These are phyloP conservation scores for Agrostemma githago DNA, from an alignment of 148 eudicot species.

Conservation along the genomic window DNA sequence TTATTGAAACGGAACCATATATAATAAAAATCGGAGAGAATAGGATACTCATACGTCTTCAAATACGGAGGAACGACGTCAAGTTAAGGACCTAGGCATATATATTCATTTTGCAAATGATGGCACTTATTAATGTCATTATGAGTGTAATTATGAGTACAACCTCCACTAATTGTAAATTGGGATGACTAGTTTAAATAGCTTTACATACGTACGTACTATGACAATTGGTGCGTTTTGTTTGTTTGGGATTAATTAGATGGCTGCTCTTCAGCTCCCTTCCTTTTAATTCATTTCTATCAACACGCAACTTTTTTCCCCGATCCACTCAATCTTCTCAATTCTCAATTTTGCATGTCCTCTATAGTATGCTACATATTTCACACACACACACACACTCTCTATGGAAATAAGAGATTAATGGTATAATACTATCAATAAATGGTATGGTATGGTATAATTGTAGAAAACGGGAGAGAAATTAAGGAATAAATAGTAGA, in stretches of 20 bases:
- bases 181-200: neutral
- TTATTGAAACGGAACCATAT: neutral
- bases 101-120: neutral
- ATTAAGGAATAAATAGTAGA: too few relatives aligned
- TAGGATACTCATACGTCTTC: too few relatives aligned
- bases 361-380: too few relatives aligned
- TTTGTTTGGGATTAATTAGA: neutral
- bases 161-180: neutral
- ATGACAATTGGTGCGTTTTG: neutral
- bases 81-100: neutral
- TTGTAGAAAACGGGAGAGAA: too few relatives aligned
- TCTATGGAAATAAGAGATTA: too few relatives aligned
- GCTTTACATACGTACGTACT: constrained; percentile 1
- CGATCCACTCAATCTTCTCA: neutral
- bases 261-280: neutral
- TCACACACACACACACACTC: too few relatives aligned
- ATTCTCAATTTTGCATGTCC: neutral
- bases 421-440: too few relatives aligned
- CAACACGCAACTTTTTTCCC: constrained; percentile 1
- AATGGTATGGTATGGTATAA: too few relatives aligned
- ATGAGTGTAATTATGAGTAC: neutral
- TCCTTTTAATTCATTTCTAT: neutral
- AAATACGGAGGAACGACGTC: neutral
- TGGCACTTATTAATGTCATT: too few relatives aligned
- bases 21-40: too few relatives aligned